Base-by-base conservation (phyloP, 371 early-diverging fungal genomes). In the Actinomucor elegans region DNA sequence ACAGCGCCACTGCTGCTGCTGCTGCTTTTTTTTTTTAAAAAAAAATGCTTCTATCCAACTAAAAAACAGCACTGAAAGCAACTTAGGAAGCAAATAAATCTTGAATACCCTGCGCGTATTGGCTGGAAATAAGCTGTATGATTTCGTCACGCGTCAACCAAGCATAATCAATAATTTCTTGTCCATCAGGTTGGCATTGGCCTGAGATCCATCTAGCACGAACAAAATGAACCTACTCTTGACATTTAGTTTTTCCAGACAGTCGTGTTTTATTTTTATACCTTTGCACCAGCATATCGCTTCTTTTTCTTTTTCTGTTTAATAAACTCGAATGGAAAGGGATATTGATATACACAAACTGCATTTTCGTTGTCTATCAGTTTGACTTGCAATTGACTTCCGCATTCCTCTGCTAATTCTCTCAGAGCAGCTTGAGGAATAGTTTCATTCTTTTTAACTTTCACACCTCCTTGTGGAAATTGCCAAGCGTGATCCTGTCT, bases 141-240 rank as follows among this genome's bases (percentile, higher is more conserved):
- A 92, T 57, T 66, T 93, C 95, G 40, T 86, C 79, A 55, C 82
- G 80, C 14, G 88, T 91, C 27, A 89, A 71, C 95, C 95, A 95
- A 50, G 88, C 92, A 69, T 81, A 87, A 48, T 90, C 90, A 7
- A 76, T 62, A 26, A 86, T 68, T 57, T 82, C 80, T 21, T 75
- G 48, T 18, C 79, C 64, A 32, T 86, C 76, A n/a, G 75, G 70
- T 33, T 75, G 65, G 32, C 75, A 86, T 65, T 87, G 85, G 2
- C 72, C 72, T 20, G 36, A 23, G 1, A 62, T 10, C 67, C 68
- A 71, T 15, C 55, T 55, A 9, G 68, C 62, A 14, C 66, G 41
- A 6, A 71, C 52, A 44, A 67, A 71, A 31, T 67, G 52, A 5
- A 71, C 72, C 70, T 69, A 47, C 1, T 32, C 14, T 12, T 15